Conservation (phyloP, 495 filamentous ascomycete genomes). For the Aspergillus egyptiacus region DNA sequence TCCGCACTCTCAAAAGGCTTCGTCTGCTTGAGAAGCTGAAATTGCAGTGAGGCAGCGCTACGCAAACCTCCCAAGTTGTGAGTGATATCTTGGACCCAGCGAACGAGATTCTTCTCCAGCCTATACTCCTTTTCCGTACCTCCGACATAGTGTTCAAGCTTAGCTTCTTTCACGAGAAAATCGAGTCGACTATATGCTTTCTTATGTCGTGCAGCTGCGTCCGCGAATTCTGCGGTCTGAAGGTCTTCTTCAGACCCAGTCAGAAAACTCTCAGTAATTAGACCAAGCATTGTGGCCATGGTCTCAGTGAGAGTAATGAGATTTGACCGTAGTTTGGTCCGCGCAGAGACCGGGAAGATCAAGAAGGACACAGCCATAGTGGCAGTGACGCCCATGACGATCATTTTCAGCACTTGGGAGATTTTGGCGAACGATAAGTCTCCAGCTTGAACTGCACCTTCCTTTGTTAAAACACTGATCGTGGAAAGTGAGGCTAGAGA, state of each 20-base stretch:
- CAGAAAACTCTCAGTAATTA: constrained; percentile 81
- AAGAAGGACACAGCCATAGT: constrained; percentile 72
- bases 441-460: constrained; percentile 75
- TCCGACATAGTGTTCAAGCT: constrained; percentile 79
- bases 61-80: constrained; percentile 89
- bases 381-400: constrained; percentile 73
- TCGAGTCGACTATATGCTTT: constrained; percentile 65
- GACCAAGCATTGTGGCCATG: constrained; percentile 71
- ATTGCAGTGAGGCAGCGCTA: constrained; percentile 85
- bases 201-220: constrained; percentile 60
- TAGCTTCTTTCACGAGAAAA: constrained; percentile 80
- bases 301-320: constrained; percentile 71
- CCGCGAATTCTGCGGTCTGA: constrained; percentile 52
- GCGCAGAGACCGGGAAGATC: constrained; percentile 76
- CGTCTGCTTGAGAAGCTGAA: constrained; percentile 67
- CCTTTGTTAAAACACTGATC: constrained; percentile 88
- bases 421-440: constrained; percentile 79
- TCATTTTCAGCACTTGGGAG: constrained; percentile 81
- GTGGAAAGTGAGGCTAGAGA: constrained; percentile 86
- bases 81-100: constrained; percentile 77
- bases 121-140: constrained; percentile 80
- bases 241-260: constrained; percentile 79
- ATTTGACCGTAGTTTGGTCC: constrained; percentile 65
- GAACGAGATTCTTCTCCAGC: constrained; percentile 71
- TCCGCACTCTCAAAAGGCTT: constrained; percentile 21